A percentile compares a stretch with the other conserved stretches of the same genome.
These are phyloP conservation scores for Chimonanthus praecox DNA, from an alignment of 164 flowering plant species.

Conservation along the genomic window DNA sequence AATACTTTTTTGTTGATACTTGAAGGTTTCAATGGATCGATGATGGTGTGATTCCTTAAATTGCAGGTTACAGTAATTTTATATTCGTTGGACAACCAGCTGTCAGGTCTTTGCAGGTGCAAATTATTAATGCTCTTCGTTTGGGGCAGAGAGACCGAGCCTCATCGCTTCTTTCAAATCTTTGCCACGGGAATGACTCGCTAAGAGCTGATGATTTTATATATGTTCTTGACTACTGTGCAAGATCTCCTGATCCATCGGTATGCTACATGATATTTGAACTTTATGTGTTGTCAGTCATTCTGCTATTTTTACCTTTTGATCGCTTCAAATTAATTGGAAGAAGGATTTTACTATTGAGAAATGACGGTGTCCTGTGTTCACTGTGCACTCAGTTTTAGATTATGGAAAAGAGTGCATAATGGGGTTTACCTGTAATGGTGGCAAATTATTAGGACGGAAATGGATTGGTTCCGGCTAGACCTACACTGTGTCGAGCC, in stretches of 20 bases:
- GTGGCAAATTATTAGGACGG: too few species aligned
- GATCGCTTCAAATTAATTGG: neutral
- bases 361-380: too few species aligned
- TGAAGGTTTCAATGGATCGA: neutral
- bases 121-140: conserved; percentile 67
- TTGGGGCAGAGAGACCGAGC: conserved; percentile 57
- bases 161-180: conserved; percentile 42
- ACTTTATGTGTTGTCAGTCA: neutral
- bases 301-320: neutral
- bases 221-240: conserved; percentile 58
- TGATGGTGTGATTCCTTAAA: conserved; percentile 5
- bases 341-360: neutral
- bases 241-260: conserved; percentile 64
- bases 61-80: conserved; percentile 22
- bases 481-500: too few species aligned
- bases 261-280: conserved; percentile 29
- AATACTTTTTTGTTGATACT: neutral
- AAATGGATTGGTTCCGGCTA: too few species aligned
- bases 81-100: conserved; percentile 17
- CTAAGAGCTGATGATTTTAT: conserved; percentile 44
- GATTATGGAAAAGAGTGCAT: too few species aligned
- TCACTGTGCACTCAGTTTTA: too few species aligned
- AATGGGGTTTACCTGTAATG: too few species aligned
- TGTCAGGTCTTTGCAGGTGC: conserved; percentile 26
- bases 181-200: conserved; percentile 17